phyloP scores from a whole-genome alignment of 805 yeast genomes.

The Saccharomyces mikatae region DNA sequence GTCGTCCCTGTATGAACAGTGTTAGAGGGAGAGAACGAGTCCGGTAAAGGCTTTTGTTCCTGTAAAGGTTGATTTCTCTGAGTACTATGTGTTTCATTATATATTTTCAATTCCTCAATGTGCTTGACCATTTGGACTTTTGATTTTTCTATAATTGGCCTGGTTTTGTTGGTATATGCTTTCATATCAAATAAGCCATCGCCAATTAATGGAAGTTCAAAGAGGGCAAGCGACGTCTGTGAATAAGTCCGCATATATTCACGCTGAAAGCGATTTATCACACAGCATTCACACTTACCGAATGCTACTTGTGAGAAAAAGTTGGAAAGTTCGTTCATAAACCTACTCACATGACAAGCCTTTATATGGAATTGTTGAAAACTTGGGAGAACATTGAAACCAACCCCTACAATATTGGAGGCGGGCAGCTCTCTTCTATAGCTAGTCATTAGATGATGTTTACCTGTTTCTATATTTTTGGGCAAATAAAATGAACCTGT shows the following conservation, averaged over 20 bases:
- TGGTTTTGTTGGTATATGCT: conserved; percentile 8
- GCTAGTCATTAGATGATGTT: background rate
- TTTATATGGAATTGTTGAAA: conserved; percentile 14
- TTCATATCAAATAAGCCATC: conserved; percentile 16
- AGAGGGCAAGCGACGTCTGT: conserved; percentile 4
- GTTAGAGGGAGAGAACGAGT: background rate
- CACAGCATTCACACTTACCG: conserved; percentile 9
- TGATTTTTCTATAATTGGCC: conserved; percentile 13
- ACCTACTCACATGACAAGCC: conserved; percentile 5
- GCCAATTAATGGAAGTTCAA: conserved; percentile 12
- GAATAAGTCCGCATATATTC: conserved; percentile 3
- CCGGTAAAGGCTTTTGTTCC: background rate
- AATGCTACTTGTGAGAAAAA: conserved; percentile 14
- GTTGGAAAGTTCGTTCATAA: conserved; percentile 10
- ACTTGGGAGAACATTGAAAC: conserved; percentile 2
- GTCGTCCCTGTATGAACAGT: background rate
- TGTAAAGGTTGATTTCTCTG: background rate
- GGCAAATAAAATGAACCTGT: conserved; percentile 16
- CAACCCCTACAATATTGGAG: background rate
- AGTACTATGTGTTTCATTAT: conserved; percentile 2
- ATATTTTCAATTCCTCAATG: conserved; percentile 1
- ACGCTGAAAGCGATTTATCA: conserved; percentile 6
- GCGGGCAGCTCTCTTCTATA: background rate
- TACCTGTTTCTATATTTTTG: conserved; percentile 1
- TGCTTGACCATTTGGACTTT: conserved; percentile 5